Conservation (phyloP, 2,329 filamentous ascomycete genomes). For the Thermomyces lanuginosus region DNA sequence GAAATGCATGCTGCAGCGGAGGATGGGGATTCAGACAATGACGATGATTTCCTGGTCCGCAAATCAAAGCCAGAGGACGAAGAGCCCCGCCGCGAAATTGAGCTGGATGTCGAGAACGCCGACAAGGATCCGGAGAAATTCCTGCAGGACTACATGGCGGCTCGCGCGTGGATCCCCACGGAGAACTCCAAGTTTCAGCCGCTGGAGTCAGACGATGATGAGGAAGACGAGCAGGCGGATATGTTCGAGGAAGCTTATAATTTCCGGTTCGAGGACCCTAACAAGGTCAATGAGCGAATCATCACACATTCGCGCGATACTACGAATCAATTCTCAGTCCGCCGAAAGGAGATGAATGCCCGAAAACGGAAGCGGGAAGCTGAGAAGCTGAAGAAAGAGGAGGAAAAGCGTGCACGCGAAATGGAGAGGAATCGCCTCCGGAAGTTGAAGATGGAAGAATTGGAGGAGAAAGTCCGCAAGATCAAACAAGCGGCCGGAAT, state of each 20-base stretch:
- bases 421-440: constrained; percentile 70
- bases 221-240: constrained; percentile 58
- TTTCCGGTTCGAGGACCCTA: constrained; percentile 83
- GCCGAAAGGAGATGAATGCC: constrained; percentile 62
- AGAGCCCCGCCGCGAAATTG: constrained; percentile 31
- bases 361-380: constrained; percentile 64
- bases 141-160: constrained; percentile 87
- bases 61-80: constrained; percentile 37
- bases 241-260: constrained; percentile 90
- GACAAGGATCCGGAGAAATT: constrained; percentile 84
- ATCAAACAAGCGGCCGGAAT: constrained; percentile 82
- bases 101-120: constrained; percentile 55
- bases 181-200: constrained; percentile 54
- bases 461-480: constrained; percentile 69
- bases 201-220: constrained; percentile 83
- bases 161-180: constrained; percentile 70
- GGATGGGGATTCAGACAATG: constrained; percentile 34
- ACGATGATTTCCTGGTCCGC: constrained; percentile 56
- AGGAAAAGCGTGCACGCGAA: constrained; percentile 56
- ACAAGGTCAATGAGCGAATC: constrained; percentile 71
- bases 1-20: constrained; percentile 56
- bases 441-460: constrained; percentile 79
- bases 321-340: constrained; percentile 64
- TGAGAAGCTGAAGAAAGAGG: constrained; percentile 62
- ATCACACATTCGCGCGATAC: constrained; percentile 80